phyloP scores from a whole-genome alignment of 306 rosid genomes.

The Sesbania bispinosa region DNA sequence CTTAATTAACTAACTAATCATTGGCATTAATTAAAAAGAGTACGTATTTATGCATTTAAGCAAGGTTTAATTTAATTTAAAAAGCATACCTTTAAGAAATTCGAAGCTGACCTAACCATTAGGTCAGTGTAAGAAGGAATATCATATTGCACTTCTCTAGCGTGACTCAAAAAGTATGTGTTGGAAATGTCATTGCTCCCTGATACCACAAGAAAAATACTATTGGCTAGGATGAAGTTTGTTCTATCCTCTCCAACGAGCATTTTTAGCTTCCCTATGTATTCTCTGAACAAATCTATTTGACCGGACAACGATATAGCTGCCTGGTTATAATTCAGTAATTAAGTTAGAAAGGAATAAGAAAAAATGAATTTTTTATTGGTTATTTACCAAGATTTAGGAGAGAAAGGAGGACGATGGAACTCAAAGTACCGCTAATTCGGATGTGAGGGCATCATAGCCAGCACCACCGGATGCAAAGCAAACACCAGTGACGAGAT shows the following conservation, averaged over 20 bases:
- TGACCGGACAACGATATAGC: slow-evolving; percentile 40
- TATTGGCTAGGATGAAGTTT: slow-evolving; percentile 49
- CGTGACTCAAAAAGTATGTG: slow-evolving; percentile 40
- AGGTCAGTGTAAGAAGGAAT: slow-evolving; percentile 52
- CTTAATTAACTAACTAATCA: not conserved
- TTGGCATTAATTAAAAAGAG: not conserved
- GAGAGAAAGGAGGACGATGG: not conserved
- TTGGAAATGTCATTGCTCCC: slow-evolving; percentile 69
- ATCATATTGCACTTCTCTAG: slow-evolving; percentile 40
- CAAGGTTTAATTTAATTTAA: too few relatives aligned
- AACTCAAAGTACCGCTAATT: slow-evolving; percentile 32
- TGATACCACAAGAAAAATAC: slow-evolving; percentile 41
- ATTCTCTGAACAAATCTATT: slow-evolving; percentile 51
- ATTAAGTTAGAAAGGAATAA: not conserved
- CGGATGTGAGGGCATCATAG: slow-evolving; percentile 59
- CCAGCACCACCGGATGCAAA: slow-evolving; percentile 87
- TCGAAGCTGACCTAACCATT: slow-evolving; percentile 38
- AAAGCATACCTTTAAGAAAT: slow-evolving; percentile 46
- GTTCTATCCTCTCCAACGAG: slow-evolving; percentile 43
- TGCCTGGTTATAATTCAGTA: slow-evolving; percentile 12
- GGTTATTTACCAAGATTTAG: not conserved
- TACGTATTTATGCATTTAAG: too few relatives aligned
- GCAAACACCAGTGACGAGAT: slow-evolving; percentile 53
- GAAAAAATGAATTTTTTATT: too few relatives aligned
- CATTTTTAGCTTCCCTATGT: slow-evolving; percentile 38